phyloP scores from a whole-genome alignment of 2,329 filamentous ascomycete species.

The Zymoseptoria crescenta region DNA sequence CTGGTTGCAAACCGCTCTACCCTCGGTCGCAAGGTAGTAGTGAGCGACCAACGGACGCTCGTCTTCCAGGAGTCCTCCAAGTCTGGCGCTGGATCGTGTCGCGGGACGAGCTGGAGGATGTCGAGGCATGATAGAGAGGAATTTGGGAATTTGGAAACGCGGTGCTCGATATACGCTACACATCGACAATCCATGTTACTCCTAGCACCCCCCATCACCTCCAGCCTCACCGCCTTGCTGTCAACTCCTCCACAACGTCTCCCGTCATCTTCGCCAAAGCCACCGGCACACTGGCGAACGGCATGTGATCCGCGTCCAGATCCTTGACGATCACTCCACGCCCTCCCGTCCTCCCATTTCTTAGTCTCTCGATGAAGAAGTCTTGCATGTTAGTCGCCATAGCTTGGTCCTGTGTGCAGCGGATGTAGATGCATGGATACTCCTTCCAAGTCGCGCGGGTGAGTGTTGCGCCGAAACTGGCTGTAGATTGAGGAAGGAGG shows the following conservation, averaged over 20 bases:
- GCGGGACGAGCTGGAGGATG: neutral
- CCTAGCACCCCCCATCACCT: neutral
- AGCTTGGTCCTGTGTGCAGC: constrained; percentile 10
- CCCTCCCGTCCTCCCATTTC: neutral
- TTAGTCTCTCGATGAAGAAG: constrained; percentile 8
- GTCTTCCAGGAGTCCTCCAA: neutral
- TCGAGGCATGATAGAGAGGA: neutral
- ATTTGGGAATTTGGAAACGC: neutral
- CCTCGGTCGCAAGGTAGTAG: neutral
- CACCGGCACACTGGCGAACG: constrained; percentile 9
- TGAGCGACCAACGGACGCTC: neutral
- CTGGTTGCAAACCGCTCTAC: neutral
- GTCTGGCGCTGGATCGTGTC: neutral
- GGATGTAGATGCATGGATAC: constrained; percentile 7
- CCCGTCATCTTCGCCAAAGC: constrained; percentile 4
- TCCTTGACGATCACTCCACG: constrained; percentile 3
- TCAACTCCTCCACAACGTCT: constrained; percentile 6
- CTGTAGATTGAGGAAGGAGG: constrained; percentile 9
- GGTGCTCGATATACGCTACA: neutral
- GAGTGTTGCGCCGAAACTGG: constrained; percentile 6
- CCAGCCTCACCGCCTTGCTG: neutral
- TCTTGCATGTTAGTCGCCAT: constrained; percentile 11
- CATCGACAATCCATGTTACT: too few relatives aligned
- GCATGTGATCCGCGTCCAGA: constrained; percentile 8
- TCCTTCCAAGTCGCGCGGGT: constrained; percentile 9